Percentiles rank a stretch among this genome's conserved stretches.
Evolutionary conservation across 2,329 filamentous ascomycete species (phyloP).

Genomic region (Penicillium olsonii): DNA sequence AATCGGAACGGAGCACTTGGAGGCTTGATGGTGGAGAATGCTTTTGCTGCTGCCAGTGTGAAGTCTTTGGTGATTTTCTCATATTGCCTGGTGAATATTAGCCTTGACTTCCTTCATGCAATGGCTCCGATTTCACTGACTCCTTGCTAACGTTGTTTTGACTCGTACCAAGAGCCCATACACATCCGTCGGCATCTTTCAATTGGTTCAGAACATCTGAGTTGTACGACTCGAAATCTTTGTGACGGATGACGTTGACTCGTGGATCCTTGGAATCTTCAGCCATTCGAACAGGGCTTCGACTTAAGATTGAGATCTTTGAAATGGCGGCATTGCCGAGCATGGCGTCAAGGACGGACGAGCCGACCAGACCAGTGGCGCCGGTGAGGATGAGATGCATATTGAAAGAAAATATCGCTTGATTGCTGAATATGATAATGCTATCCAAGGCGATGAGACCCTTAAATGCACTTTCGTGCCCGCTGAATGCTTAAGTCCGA

Average conservation of each 20-base stretch:
- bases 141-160: conserved; percentile 61
- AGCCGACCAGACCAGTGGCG: conserved; percentile 68
- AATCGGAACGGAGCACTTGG: conserved; percentile 61
- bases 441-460: too few relatives aligned
- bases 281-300: conserved; percentile 65
- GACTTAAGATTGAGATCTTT: conserved; percentile 65
- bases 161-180: conserved; percentile 73
- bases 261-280: conserved; percentile 46
- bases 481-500: too few relatives aligned
- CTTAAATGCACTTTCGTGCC: too few relatives aligned
- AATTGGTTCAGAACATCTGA: conserved; percentile 60
- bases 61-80: conserved; percentile 68
- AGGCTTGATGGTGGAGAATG: conserved; percentile 55
- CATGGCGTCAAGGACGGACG: conserved; percentile 62
- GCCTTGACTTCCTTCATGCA: not conserved
- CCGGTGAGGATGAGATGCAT: conserved; percentile 63
- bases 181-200: conserved; percentile 65
- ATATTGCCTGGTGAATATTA: conserved; percentile 54
- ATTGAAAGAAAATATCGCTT: not conserved
- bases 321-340: conserved; percentile 36
- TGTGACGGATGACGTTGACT: conserved; percentile 67
- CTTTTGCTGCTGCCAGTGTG: conserved; percentile 62
- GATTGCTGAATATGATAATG: too few relatives aligned
- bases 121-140: conserved; percentile 37
- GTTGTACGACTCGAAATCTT: conserved; percentile 66